Evolutionary conservation across 805 yeast genomes (phyloP).

Genomic region (Ogataea minuta): DNA sequence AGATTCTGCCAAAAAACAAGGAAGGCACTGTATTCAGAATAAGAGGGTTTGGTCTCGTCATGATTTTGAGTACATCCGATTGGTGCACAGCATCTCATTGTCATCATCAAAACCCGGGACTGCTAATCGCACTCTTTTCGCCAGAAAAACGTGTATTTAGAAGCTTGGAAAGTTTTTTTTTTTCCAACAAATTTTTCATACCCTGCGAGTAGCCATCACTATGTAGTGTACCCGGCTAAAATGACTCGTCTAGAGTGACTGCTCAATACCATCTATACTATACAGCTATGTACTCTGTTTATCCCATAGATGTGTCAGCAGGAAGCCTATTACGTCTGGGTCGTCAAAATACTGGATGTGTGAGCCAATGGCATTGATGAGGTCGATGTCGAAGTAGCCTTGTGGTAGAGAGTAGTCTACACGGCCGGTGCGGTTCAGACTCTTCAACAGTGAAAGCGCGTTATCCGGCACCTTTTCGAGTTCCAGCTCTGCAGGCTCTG

Average conservation of each 20-base stretch:
- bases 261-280: too few species aligned
- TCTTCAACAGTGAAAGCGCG: conserved; percentile 37
- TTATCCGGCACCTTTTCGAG: conserved; percentile 24
- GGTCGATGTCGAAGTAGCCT: conserved; percentile 74
- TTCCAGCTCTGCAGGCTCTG: conserved; percentile 4
- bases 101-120: conserved; percentile 28
- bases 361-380: conserved; percentile 79
- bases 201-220: too few species aligned
- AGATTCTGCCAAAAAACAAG: conserved; percentile 1
- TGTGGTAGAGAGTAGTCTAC: conserved; percentile 79
- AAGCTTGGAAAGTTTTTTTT: not conserved
- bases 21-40: conserved; percentile 16
- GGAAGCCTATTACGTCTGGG: conserved; percentile 75
- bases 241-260: not conserved
- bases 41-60: conserved; percentile 33
- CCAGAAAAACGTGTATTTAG: conserved; percentile 8
- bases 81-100: conserved; percentile 38
- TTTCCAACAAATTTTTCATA: conserved; percentile 6
- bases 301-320: conserved; percentile 58
- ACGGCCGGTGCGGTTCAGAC: conserved; percentile 69
- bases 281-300: too few species aligned
- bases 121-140: conserved; percentile 6
- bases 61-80: conserved; percentile 34
- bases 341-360: conserved; percentile 90
- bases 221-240: conserved; percentile 5